Conservation (phyloP, 1,284 basidiomycete genomes). For the Trichosporon ovoides region DNA sequence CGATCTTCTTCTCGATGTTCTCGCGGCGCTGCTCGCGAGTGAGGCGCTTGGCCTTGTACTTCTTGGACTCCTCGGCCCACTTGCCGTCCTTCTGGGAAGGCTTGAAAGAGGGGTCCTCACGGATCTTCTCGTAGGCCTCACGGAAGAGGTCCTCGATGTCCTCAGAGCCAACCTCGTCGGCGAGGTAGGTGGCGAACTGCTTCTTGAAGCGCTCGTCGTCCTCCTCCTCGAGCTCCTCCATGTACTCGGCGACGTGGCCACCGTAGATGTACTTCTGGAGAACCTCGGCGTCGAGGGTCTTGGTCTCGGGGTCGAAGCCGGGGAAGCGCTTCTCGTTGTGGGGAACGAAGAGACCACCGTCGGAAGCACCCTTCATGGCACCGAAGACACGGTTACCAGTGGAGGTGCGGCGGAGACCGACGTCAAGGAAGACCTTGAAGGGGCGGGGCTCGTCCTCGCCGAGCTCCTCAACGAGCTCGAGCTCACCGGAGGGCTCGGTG, state of each 20-base stretch:
- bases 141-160: constrained; percentile 97
- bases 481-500: constrained; percentile 81
- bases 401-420: constrained; percentile 95
- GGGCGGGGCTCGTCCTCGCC: constrained; percentile 93
- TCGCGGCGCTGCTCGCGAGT: constrained; percentile 71
- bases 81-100: constrained; percentile 86
- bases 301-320: constrained; percentile 90
- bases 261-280: constrained; percentile 98
- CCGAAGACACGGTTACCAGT: constrained; percentile 98
- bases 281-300: constrained; percentile 89
- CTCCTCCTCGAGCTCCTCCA: constrained; percentile 99
- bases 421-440: constrained; percentile 98
- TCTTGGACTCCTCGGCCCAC: constrained; percentile 83
- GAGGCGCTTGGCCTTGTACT: constrained; percentile 68
- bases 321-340: constrained; percentile 99
- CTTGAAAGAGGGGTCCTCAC: constrained; percentile 87
- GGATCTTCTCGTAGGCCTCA: constrained; percentile 86
- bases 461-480: constrained; percentile 73
- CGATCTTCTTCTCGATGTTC: constrained; percentile 75
- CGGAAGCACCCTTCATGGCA: constrained; percentile 97
- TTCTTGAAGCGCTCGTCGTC: constrained; percentile 99
- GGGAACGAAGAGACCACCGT: constrained; percentile 96
- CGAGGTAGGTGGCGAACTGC: constrained; percentile 93
- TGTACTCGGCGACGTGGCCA: constrained; percentile 98
- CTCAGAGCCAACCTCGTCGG: constrained; percentile 89